phyloP scores from a whole-genome alignment of 306 rosid species.

The Nissolia schottii region DNA sequence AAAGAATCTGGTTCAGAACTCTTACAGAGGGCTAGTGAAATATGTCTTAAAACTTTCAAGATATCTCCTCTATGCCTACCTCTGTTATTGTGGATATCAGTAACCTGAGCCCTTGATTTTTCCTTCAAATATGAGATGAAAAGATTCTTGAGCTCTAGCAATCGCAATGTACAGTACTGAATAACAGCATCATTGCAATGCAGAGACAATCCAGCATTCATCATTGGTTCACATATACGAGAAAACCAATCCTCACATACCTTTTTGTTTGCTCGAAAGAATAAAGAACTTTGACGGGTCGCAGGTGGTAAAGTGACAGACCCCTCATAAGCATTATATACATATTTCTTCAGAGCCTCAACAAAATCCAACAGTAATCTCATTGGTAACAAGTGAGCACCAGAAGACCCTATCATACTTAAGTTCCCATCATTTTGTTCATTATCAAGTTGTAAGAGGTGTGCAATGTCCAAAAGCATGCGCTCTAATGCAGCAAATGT shows the following conservation, averaged over 20 bases:
- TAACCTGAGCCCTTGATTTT: constrained; percentile 65
- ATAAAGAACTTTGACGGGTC: constrained; percentile 77
- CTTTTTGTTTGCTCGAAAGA: constrained; percentile 93
- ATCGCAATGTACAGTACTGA: constrained; percentile 77
- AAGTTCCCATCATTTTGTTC: constrained; percentile 89
- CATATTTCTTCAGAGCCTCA: constrained; percentile 91
- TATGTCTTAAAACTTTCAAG: constrained; percentile 66
- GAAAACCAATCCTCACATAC: constrained; percentile 99
- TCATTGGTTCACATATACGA: constrained; percentile 98
- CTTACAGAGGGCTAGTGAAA: constrained; percentile 77
- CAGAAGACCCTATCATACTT: constrained; percentile 89
- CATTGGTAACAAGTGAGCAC: constrained; percentile 95
- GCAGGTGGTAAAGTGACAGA: constrained; percentile 77
- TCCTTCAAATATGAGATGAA: constrained; percentile 60
- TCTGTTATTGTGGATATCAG: constrained; percentile 54
- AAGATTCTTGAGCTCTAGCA: constrained; percentile 77
- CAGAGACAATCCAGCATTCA: constrained; percentile 93
- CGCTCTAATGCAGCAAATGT: constrained; percentile 94
- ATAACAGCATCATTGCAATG: constrained; percentile 83
- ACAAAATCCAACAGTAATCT: constrained; percentile 82
- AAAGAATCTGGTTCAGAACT: constrained; percentile 79
- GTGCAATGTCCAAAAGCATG: constrained; percentile 92
- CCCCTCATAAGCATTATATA: constrained; percentile 93
- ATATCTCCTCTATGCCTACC: constrained; percentile 60
- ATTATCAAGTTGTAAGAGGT: constrained; percentile 76